Evolutionary conservation across 495 filamentous ascomycete species (phyloP).

Genomic region (Parathielavia appendiculata): DNA sequence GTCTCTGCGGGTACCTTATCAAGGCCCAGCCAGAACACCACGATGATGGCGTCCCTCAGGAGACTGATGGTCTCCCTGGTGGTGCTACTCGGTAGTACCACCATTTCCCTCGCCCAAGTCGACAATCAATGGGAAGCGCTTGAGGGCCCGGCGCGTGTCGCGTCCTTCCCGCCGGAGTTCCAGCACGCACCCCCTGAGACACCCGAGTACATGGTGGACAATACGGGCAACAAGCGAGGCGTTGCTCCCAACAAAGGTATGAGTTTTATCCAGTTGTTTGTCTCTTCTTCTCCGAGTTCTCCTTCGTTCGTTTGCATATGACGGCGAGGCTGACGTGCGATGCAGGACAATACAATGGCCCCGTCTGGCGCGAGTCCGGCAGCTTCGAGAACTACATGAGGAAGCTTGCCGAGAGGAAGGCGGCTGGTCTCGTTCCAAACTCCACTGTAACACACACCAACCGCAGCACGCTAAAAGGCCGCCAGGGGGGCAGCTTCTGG

Average conservation of each 20-base stretch:
- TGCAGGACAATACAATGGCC: background rate
- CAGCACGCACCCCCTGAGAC: background rate
- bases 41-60: too few species aligned
- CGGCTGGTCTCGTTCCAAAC: too few species aligned
- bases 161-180: too few species aligned
- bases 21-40: too few species aligned
- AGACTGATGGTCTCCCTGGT: too few species aligned
- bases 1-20: too few species aligned
- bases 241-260: background rate
- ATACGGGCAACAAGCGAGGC: background rate
- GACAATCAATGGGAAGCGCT: too few species aligned
- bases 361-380: background rate
- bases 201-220: conserved; percentile 1
- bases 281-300: background rate
- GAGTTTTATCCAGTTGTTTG: too few species aligned
- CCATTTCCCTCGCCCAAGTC: too few species aligned
- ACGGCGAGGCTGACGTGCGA: background rate
- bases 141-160: too few species aligned
- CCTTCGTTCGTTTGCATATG: background rate
- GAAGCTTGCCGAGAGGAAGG: background rate
- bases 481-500: background rate
- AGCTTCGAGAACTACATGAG: background rate
- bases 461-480: background rate
- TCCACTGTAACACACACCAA: too few species aligned
- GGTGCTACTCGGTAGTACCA: too few species aligned